Conservation (phyloP, 768 basidiomycete species). For the Candolleomyces eurysporus region DNA sequence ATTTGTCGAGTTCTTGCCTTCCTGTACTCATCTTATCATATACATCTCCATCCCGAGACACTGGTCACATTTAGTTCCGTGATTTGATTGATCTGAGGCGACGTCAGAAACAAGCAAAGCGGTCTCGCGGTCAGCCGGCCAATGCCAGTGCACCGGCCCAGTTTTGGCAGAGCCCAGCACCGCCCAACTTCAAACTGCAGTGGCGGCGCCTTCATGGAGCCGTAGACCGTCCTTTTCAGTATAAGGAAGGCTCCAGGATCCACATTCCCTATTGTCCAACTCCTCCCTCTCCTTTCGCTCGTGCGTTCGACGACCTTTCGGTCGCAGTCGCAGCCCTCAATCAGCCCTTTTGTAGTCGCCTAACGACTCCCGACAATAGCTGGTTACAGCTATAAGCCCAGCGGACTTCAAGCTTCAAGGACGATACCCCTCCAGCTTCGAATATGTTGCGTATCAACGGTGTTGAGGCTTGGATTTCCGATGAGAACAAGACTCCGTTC, state of each 20-base stretch:
- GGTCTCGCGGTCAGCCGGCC: constrained; percentile 3
- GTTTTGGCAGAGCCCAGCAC: constrained; percentile 8
- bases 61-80: no score
- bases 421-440: background rate
- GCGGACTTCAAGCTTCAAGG: background rate
- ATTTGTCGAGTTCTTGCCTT: no score
- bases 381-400: constrained; percentile 6
- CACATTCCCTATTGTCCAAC: constrained; percentile 6
- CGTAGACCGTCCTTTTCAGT: background rate
- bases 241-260: constrained; percentile 4
- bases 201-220: constrained; percentile 6
- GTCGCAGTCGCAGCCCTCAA: constrained; percentile 6
- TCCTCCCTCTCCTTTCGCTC: constrained; percentile 5
- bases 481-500: constrained; percentile 24
- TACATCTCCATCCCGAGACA: no score
- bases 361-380: constrained; percentile 4
- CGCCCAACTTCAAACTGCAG: background rate
- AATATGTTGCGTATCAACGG: constrained; percentile 28
- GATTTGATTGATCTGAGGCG: no score
- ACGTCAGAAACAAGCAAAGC: background rate
- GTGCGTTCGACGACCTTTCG: background rate
- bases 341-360: background rate
- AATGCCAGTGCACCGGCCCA: background rate
- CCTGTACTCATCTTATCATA: no score
- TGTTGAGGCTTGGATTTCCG: constrained; percentile 29